Evolutionary conservation across 2,329 filamentous ascomycete genomes (phyloP), one percentile per base, ranked within the genome.

Genomic region (Scytalidium sp.): DNA sequence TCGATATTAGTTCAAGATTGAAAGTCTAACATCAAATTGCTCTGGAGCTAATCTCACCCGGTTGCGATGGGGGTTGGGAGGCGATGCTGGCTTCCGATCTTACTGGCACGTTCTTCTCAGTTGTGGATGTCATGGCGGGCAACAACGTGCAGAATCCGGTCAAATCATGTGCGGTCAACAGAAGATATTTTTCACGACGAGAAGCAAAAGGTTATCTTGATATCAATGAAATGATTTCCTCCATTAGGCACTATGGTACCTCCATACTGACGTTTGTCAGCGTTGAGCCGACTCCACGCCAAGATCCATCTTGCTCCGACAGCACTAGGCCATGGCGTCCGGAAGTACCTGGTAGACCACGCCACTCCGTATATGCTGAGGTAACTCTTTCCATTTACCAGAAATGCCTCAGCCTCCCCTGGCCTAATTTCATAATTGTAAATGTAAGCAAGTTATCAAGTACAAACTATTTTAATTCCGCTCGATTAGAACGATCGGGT

Each of bases 111-210:
- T 23, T 36, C 15, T 15, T 42, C 3, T 47, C 45, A 42, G 25
- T 19, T 23, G 41, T 23, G 45, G 45, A 47, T 25, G 39, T 43
- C 39, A 42, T 47, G 11, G 36, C 20, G 45, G 39, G 19, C 19
- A 44, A 2, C 3, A 15, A 8, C 20, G 19, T 47, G 19, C 11
- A 43, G 19, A 42, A 25, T 41, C 36, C 19, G 27, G 45, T 9
- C n/a, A n/a, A n/a, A n/a, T n/a, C n/a, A n/a, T n/a, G n/a, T 47
- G 21, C 42, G 13, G 27, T 23, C 20, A 17, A 20, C 19, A 42
- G 21, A 32, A 36, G 19, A 43, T 15, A 43, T 19, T 9, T 11
- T 27, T 7, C 25, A 27, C 7, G 25, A 13, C 7, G 25, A 27
- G 45, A 19, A 27, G 19, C 7, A 21, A 25, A 44, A 44, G 9